Evolutionary conservation across 129 eudicot genomes (phyloP).

Genomic region (Artemisia annua): DNA sequence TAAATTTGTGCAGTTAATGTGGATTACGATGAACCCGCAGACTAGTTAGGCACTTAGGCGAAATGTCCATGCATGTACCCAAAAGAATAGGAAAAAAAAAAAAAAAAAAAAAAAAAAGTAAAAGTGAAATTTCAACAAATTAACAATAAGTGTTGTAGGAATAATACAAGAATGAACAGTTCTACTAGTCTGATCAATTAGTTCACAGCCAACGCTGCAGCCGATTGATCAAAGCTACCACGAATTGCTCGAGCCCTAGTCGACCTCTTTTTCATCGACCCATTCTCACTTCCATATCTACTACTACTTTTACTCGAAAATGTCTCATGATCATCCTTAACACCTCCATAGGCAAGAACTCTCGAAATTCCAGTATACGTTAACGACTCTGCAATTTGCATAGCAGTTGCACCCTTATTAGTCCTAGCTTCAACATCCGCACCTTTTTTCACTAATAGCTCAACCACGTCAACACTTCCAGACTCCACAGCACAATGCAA

Average conservation of each 20-base stretch:
- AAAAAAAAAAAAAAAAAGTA: too few relatives aligned
- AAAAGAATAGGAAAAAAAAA: neutral
- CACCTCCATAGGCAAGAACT: conserved; percentile 37
- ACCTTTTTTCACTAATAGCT: conserved; percentile 58
- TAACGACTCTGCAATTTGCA: conserved; percentile 62
- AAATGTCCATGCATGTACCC: neutral
- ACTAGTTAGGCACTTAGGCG: neutral
- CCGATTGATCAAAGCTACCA: conserved; percentile 50
- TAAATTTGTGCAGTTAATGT: too few relatives aligned
- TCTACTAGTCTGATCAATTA: conserved; percentile 8
- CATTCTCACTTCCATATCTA: conserved; percentile 30
- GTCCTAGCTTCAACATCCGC: conserved; percentile 63
- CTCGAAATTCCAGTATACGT: conserved; percentile 54
- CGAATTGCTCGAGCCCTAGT: conserved; percentile 29
- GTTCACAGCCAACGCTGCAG: conserved; percentile 38
- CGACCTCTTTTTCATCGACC: conserved; percentile 35
- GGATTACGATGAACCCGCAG: too few relatives aligned
- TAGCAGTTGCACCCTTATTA: conserved; percentile 52
- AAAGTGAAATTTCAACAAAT: neutral
- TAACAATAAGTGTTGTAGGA: neutral
- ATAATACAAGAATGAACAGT: conserved; percentile 25
- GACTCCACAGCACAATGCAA: conserved; percentile 66
- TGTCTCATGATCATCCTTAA: conserved; percentile 17
- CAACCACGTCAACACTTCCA: conserved; percentile 62
- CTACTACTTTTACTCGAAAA: conserved; percentile 29